Evolutionary conservation across 257 asterid genomes (phyloP).

Genomic region (Solanum pimpinellifolium): DNA sequence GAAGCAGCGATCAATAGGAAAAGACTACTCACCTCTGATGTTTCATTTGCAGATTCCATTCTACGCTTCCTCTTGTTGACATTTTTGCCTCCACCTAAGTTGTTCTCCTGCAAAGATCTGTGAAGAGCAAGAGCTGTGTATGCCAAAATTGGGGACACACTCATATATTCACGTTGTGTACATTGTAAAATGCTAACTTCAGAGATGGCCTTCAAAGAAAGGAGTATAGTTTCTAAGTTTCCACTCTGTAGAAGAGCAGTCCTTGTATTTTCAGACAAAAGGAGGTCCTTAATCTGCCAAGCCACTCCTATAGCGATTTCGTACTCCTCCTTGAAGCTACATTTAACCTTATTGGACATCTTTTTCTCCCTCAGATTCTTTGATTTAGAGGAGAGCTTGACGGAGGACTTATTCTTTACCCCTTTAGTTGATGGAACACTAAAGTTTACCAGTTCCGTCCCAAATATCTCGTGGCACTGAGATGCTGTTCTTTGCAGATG

Average conservation of each 20-base stretch:
- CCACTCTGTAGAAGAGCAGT: slow-evolving; percentile 38
- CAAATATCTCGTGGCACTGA: slow-evolving; percentile 39
- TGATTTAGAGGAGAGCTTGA: slow-evolving; percentile 31
- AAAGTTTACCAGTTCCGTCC: slow-evolving; percentile 18
- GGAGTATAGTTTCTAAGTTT: slow-evolving; percentile 32
- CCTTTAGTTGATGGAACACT: slow-evolving; percentile 17
- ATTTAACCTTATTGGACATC: slow-evolving; percentile 10
- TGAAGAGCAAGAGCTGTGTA: slow-evolving; percentile 63
- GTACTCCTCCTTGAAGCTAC: slow-evolving; percentile 43
- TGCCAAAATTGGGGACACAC: slow-evolving; percentile 43
- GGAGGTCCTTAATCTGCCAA: slow-evolving; percentile 89
- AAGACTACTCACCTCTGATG: slow-evolving; percentile 51
- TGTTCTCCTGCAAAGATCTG: slow-evolving; percentile 46
- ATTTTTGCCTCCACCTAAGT: slow-evolving; percentile 15
- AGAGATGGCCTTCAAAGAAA: slow-evolving; percentile 57
- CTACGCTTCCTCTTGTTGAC: background rate
- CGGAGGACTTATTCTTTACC: slow-evolving; percentile 29
- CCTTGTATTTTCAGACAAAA: slow-evolving; percentile 50
- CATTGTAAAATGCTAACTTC: slow-evolving; percentile 70
- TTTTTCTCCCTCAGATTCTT: slow-evolving; percentile 22
- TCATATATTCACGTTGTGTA: slow-evolving; percentile 34
- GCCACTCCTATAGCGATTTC: slow-evolving; percentile 67
- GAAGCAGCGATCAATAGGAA: background rate
- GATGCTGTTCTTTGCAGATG: slow-evolving; percentile 55
- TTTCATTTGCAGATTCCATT: slow-evolving; percentile 1